Conservation (phyloP, 345 rosid genomes). For the Citrus reticulata region DNA sequence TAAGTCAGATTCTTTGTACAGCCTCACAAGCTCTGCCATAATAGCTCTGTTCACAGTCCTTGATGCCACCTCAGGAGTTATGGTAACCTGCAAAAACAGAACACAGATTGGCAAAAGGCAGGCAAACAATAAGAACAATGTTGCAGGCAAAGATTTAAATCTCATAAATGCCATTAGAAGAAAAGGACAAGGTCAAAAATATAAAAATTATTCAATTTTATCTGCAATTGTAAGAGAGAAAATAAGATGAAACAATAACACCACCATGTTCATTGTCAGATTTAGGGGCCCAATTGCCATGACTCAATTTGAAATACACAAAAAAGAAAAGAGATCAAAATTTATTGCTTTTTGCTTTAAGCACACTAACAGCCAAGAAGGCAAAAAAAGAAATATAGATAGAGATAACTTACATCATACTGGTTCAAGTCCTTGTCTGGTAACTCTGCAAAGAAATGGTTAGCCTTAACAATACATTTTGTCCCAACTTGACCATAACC, state of each 20-base stretch:
- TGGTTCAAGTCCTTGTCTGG: conserved; percentile 92
- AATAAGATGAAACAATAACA: conserved; percentile 21
- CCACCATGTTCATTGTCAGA: conserved; percentile 30
- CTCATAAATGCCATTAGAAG: conserved; percentile 31
- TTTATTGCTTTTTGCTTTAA: conserved; percentile 1
- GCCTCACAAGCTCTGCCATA: conserved; percentile 87
- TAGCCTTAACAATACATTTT: conserved; percentile 93
- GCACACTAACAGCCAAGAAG: conserved; percentile 2
- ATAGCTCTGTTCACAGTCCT: conserved; percentile 82
- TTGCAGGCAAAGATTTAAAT: conserved; percentile 19
- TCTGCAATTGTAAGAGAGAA: conserved; percentile 31
- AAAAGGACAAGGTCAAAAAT: conserved; percentile 18
- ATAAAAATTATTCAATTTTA: conserved; percentile 30
- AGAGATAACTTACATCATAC: conserved; percentile 68
- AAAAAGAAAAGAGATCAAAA: neutral
- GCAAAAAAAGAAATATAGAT: neutral
- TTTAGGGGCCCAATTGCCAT: conserved; percentile 31
- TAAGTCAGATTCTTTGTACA: conserved; percentile 80
- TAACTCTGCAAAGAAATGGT: conserved; percentile 92
- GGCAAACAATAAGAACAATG: conserved; percentile 46
- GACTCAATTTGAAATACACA: conserved; percentile 8
- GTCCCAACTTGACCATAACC: conserved; percentile 89
- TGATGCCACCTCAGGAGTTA: conserved; percentile 92
- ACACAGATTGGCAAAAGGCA: conserved; percentile 26
- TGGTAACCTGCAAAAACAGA: conserved; percentile 78